phyloP scores from a whole-genome alignment of 73 alveolate species.

The Paramecium sonneborni region DNA sequence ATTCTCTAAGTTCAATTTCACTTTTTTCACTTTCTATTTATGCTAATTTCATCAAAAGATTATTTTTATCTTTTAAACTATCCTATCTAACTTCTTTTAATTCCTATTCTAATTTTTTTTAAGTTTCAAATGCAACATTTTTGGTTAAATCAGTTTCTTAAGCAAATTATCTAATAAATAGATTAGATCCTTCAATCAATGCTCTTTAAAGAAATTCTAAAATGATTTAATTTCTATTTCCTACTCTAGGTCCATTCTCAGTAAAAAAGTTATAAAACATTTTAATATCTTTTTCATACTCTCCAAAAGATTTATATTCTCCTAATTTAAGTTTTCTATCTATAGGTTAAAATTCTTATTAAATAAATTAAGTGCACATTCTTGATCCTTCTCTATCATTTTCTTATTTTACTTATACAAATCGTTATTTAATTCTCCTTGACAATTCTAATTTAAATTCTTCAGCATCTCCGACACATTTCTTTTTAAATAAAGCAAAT shows the following conservation, averaged over 20 bases:
- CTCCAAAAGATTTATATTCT: conserved; percentile 78
- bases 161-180: conserved; percentile 71
- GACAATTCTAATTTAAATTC: conserved; percentile 72
- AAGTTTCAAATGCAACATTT: conserved; percentile 66
- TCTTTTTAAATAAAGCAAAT: conserved; percentile 70
- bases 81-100: conserved; percentile 78
- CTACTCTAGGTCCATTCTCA: conserved; percentile 88
- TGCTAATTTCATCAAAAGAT: conserved; percentile 67
- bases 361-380: conserved; percentile 71
- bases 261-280: conserved; percentile 76
- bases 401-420: conserved; percentile 69
- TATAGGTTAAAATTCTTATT: conserved; percentile 72
- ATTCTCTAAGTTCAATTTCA: conserved; percentile 80
- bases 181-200: conserved; percentile 79
- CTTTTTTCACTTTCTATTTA: conserved; percentile 80
- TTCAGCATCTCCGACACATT: conserved; percentile 76
- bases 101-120: conserved; percentile 79
- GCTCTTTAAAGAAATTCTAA: conserved; percentile 77
- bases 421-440: conserved; percentile 71
- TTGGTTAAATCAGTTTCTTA: conserved; percentile 71
- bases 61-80: conserved; percentile 65
- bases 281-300: conserved; percentile 78
- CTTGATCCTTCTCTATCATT: conserved; percentile 81
- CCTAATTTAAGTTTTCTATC: conserved; percentile 80
- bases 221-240: conserved; percentile 74